phyloP scores from a whole-genome alignment of 2,329 filamentous ascomycete species.

The Helminthosporium solani region DNA sequence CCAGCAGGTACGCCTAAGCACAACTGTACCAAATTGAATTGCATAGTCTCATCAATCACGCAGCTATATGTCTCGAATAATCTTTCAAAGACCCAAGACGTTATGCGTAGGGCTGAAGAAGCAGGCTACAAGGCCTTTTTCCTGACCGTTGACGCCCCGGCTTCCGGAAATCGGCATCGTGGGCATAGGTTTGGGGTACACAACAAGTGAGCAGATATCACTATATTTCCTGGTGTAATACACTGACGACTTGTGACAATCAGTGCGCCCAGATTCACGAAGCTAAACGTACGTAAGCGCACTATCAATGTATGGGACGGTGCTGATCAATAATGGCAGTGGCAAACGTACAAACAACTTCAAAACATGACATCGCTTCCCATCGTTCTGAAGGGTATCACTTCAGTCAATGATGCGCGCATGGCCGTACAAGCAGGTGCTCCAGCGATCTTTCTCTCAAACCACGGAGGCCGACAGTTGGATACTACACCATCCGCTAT shows the following conservation, averaged over 20 bases:
- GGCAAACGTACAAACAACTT: slow-evolving; percentile 39
- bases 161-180: slow-evolving; percentile 41
- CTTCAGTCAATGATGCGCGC: slow-evolving; percentile 43
- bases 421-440: slow-evolving; percentile 39
- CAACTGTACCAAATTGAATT: too few species aligned
- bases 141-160: slow-evolving; percentile 45
- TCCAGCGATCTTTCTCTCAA: slow-evolving; percentile 44
- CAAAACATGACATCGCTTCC: slow-evolving; percentile 41
- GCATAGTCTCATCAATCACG: too few species aligned
- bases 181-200: slow-evolving; percentile 36
- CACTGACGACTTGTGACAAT: too few species aligned
- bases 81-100: slow-evolving; percentile 28
- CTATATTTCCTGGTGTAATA: too few species aligned
- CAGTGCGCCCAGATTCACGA: too few species aligned
- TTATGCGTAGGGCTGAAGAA: slow-evolving; percentile 36
- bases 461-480: slow-evolving; percentile 45
- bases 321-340: too few species aligned
- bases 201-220: too few species aligned
- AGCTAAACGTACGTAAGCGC: too few species aligned
- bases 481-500: slow-evolving; percentile 63
- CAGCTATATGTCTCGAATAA: slow-evolving; percentile 41
- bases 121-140: slow-evolving; percentile 45
- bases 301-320: too few species aligned
- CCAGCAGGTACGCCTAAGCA: too few species aligned
- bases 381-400: slow-evolving; percentile 45